Evolutionary conservation across 1,139 yeast species (phyloP), one percentile per base, ranked within the genome.

Genomic region (Blastobotrys ciferrii): DNA sequence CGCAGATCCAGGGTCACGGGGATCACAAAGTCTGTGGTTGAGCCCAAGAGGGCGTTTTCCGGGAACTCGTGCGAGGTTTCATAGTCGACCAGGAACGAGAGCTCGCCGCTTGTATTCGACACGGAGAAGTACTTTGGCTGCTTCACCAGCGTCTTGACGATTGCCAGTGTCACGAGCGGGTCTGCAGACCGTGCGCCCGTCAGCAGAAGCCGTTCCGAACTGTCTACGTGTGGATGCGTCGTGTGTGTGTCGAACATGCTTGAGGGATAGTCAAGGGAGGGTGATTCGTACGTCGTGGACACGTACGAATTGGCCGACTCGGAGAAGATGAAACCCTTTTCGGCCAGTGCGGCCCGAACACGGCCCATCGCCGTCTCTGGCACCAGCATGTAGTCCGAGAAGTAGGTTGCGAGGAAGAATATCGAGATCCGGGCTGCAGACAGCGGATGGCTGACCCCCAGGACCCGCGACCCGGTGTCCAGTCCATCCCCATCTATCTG

Each of bases 401-500:
- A 82, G 65, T 83, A 84, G 37, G 84, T 80, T 12, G 84, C 77
- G 37, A 83, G 65, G 64, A 82, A 83, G 60, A 81, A 82, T 31
- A 83, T 69, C 2, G 87, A 74, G 32, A 83, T 80, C 13, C 73
- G 73, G 46, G 81, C 80, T 33, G 73, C 71, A 0, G 85, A 76
- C 17, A 83, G 67, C 2, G 89, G 89, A 45, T 74, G 72, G 0
- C 86, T 81, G 28, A 83, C 66, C 50, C 78, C 79, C 46, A 83
- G 62, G 7, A 83, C 81, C 39, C 82, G 67, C 36, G 76, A 68
- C 33, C 81, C 81, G 50, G 74, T 80, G 55, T 73, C 75, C 15
- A 73, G 71, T 0, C 87, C 85, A 53, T 81, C 86, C 47, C 80
- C 77, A 54, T 81, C 83, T 2, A 83, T 77, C 53, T 81, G 85